Evolutionary conservation across 257 asterid genomes (phyloP).

Genomic region (Solanum neorickii): DNA sequence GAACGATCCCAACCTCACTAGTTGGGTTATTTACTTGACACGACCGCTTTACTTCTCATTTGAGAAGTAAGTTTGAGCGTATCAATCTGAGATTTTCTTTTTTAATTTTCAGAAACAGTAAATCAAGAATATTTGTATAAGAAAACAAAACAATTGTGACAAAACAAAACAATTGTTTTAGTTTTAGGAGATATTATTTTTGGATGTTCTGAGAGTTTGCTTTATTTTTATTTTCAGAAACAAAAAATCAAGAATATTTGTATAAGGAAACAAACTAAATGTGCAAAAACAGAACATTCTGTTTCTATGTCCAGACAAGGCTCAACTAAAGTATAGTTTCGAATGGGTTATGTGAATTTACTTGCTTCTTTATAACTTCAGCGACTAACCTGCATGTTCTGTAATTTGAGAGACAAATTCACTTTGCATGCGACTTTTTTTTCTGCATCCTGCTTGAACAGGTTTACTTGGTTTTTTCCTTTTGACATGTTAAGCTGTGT

Average conservation of each 20-base stretch:
- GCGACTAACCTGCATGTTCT: background rate
- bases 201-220: too few relatives aligned
- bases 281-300: background rate
- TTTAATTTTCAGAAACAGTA: background rate
- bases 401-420: background rate
- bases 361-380: background rate
- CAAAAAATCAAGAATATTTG: background rate
- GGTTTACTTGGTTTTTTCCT: background rate
- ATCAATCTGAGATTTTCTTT: too few relatives aligned
- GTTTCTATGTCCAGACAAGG: background rate
- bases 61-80: too few relatives aligned
- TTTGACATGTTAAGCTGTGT: background rate
- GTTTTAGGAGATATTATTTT: too few relatives aligned
- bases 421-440: background rate
- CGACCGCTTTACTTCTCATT: too few relatives aligned
- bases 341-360: background rate
- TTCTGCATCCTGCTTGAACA: background rate
- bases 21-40: too few relatives aligned
- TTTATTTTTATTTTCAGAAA: background rate
- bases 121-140: background rate
- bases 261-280: background rate
- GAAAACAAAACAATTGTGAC: background rate
- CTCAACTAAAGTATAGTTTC: background rate
- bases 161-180: background rate
- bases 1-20: too few relatives aligned